A percentile compares a stretch with the other conserved stretches of the same genome.
These are phyloP conservation scores for Eucalyptus paniculata DNA, from an alignment of 345 rosid species.

Conservation along the genomic window DNA sequence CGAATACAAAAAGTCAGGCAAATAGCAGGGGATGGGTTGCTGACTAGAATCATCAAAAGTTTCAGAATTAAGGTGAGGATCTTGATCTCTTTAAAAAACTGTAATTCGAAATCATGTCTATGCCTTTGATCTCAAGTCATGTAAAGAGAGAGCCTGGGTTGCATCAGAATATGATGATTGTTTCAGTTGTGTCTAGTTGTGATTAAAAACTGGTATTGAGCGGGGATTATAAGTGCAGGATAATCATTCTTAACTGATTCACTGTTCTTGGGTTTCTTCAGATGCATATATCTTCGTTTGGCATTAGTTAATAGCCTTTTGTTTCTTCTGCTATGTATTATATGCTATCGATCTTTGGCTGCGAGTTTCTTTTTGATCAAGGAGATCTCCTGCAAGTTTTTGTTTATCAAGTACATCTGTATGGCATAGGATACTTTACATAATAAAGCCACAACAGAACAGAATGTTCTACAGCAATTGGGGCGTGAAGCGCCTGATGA, in stretches of 20 bases:
- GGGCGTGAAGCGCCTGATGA: not conserved
- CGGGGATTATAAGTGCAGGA: not conserved
- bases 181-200: not conserved
- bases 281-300: not conserved
- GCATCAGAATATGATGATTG: not conserved
- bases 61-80: slow-evolving; percentile 27
- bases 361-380: not conserved
- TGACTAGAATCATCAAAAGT: slow-evolving; percentile 55
- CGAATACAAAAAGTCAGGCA: slow-evolving; percentile 41
- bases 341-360: not conserved
- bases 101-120: not conserved
- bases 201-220: not conserved
- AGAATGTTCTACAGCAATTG: not conserved
- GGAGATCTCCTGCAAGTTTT: not conserved
- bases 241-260: not conserved
- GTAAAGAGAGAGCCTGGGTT: not conserved
- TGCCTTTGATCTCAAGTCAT: not conserved
- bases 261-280: not conserved
- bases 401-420: not conserved
- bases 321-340: not conserved
- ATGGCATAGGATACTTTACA: not conserved
- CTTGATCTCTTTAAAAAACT: not conserved
- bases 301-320: too few species aligned
- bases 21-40: slow-evolving; percentile 61
- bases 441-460: not conserved